A percentile compares a stretch with the other conserved stretches of the same genome.
phyloP scores from a whole-genome alignment of 805 yeast genomes.

The Maudiozyma pseudohumilis region DNA sequence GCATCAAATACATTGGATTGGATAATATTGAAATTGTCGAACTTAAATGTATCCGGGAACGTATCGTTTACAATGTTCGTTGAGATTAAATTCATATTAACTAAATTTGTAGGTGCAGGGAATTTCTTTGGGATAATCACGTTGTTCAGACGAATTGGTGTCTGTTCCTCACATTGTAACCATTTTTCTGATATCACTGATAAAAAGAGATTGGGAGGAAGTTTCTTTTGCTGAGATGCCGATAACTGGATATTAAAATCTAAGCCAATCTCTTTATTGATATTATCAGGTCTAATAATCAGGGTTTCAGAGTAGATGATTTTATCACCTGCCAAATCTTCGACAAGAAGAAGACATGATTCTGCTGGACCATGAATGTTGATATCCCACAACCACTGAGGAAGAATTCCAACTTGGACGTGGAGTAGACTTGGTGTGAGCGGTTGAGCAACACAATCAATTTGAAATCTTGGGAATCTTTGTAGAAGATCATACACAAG shows the following conservation, averaged over 20 bases:
- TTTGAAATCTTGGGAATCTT: slow-evolving; percentile 60
- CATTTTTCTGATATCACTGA: slow-evolving; percentile 71
- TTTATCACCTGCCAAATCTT: slow-evolving; percentile 74
- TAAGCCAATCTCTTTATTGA: slow-evolving; percentile 45
- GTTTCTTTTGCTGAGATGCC: slow-evolving; percentile 13
- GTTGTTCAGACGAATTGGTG: slow-evolving; percentile 40
- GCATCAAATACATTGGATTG: slow-evolving; percentile 65
- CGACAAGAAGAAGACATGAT: slow-evolving; percentile 60
- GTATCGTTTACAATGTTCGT: slow-evolving; percentile 41
- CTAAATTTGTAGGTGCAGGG: slow-evolving; percentile 19
- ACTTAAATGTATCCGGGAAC: slow-evolving; percentile 36
- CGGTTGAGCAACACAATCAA: slow-evolving; percentile 63
- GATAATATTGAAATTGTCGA: slow-evolving; percentile 52
- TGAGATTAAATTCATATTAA: slow-evolving; percentile 35
- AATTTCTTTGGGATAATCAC: slow-evolving; percentile 23
- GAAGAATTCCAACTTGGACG: slow-evolving; percentile 55
- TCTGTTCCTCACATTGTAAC: slow-evolving; percentile 62
- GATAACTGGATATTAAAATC: slow-evolving; percentile 48
- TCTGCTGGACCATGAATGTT: slow-evolving; percentile 55
- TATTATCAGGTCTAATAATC: slow-evolving; percentile 38
- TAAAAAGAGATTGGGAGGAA: slow-evolving; percentile 69
- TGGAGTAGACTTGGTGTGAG: slow-evolving; percentile 58
- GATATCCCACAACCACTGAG: slow-evolving; percentile 73
- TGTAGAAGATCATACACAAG: slow-evolving; percentile 47
- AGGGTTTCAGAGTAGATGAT: slow-evolving; percentile 53